These are phyloP conservation scores for Yamadazyma atlantica DNA, from an alignment of 1,139 yeast species.

Conservation along the genomic window DNA sequence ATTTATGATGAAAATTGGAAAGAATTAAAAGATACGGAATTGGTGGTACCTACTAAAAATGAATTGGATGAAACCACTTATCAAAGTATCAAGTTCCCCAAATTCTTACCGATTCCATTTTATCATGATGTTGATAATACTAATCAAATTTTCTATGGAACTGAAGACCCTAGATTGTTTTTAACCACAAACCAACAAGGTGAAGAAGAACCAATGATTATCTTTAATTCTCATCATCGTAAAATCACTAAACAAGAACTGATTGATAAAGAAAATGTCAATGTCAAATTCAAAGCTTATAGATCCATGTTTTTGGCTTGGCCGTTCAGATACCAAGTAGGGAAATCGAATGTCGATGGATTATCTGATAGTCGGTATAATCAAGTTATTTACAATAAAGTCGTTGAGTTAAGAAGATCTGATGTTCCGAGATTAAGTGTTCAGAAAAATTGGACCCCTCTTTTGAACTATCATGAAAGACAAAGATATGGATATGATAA, in stretches of 20 bases:
- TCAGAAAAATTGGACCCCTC: conserved; percentile 38
- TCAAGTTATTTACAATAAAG: conserved; percentile 21
- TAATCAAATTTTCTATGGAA: conserved; percentile 32
- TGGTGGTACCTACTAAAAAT: conserved; percentile 20
- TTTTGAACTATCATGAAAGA: conserved; percentile 20
- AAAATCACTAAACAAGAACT: conserved; percentile 12
- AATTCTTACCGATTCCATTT: conserved; percentile 30
- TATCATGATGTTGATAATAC: conserved; percentile 16
- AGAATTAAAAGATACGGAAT: conserved; percentile 26
- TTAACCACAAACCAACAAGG: conserved; percentile 32
- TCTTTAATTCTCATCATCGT: conserved; percentile 31
- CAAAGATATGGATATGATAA: conserved; percentile 19
- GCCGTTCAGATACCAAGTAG: conserved; percentile 30
- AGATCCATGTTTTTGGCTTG: conserved; percentile 29
- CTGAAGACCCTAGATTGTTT: conserved; percentile 51
- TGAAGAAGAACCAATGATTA: conserved; percentile 27
- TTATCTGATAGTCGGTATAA: conserved; percentile 15
- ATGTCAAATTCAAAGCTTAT: conserved; percentile 15
- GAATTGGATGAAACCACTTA: conserved; percentile 10
- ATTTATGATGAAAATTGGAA: conserved; percentile 29
- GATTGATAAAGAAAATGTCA: conserved; percentile 10
- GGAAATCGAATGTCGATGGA: conserved; percentile 34
- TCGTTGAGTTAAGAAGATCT: conserved; percentile 28
- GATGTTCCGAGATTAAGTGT: conserved; percentile 14
- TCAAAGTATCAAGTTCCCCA: conserved; percentile 21